phyloP scores from a whole-genome alignment of 805 yeast genomes.

The Metschnikowia henanensis region DNA sequence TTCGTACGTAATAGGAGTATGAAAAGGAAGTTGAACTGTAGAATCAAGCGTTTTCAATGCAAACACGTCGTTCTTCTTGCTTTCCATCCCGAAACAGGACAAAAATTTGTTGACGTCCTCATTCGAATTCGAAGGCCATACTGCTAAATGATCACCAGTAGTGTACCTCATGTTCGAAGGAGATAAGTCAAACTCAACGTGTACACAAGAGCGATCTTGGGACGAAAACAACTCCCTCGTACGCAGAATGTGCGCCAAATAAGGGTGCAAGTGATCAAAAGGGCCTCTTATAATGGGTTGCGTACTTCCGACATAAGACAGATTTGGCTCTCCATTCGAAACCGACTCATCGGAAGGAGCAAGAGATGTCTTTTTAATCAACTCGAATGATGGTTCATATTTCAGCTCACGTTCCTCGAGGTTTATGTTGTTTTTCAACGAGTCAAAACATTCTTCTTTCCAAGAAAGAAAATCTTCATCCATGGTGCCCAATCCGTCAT shows the following conservation, averaged over 20 bases:
- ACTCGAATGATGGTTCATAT: slow-evolving; percentile 69
- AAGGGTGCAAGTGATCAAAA: slow-evolving; percentile 80
- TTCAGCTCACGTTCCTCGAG: slow-evolving; percentile 78
- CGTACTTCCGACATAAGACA: slow-evolving; percentile 33
- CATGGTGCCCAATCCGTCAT: slow-evolving; percentile 91
- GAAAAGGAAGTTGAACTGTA: slow-evolving; percentile 63
- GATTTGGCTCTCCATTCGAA: slow-evolving; percentile 79
- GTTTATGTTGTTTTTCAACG: slow-evolving; percentile 59
- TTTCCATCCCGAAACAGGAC: slow-evolving; percentile 57
- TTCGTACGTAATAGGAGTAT: slow-evolving; percentile 85
- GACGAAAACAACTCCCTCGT: slow-evolving; percentile 73
- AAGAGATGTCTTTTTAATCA: slow-evolving; percentile 35
- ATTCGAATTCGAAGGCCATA: slow-evolving; percentile 89
- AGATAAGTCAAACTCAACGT: slow-evolving; percentile 83
- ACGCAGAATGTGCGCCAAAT: slow-evolving; percentile 61
- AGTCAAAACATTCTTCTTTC: slow-evolving; percentile 78
- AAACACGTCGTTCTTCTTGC: slow-evolving; percentile 55
- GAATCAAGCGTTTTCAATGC: slow-evolving; percentile 69
- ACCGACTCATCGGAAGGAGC: slow-evolving; percentile 32
- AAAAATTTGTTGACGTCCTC: slow-evolving; percentile 71
- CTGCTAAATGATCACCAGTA: slow-evolving; percentile 95
- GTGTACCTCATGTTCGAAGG: slow-evolving; percentile 75
- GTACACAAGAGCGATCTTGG: slow-evolving; percentile 75
- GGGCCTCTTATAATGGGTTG: slow-evolving; percentile 60
- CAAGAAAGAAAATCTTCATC: slow-evolving; percentile 94